phyloP scores from a whole-genome alignment of 148 eudicot genomes.

The Chenopodium formosanum region DNA sequence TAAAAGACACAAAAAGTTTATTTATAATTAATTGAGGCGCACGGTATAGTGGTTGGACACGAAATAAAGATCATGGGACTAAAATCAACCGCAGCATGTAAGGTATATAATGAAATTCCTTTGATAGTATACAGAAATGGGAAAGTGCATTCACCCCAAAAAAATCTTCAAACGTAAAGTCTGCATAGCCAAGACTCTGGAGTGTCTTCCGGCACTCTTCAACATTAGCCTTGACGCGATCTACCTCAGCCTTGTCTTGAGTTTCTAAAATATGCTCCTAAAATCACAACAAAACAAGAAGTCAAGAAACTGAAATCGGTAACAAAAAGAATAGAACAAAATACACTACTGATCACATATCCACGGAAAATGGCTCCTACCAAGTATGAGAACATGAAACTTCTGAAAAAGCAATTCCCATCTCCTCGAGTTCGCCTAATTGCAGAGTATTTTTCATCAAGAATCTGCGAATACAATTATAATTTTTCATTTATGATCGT shows the following conservation, averaged over 20 bases:
- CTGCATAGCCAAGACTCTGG: conserved; percentile 80
- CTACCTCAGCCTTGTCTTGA: conserved; percentile 76
- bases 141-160: conserved; percentile 52
- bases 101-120: not conserved
- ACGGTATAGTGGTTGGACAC: no score
- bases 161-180: conserved; percentile 95
- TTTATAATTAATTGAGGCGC: no score
- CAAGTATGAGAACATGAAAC: conserved; percentile 94
- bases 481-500: no score
- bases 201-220: conserved; percentile 83
- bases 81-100: not conserved
- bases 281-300: not conserved
- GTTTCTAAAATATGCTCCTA: conserved; percentile 82
- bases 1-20: no score
- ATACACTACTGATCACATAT: not conserved
- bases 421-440: conserved; percentile 92
- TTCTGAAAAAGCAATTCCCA: conserved; percentile 95
- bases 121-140: not conserved
- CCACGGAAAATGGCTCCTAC: conserved; percentile 34
- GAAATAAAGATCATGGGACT: not conserved
- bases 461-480: conserved; percentile 42
- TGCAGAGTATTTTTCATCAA: conserved; percentile 60
- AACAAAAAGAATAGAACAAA: not conserved
- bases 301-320: not conserved
- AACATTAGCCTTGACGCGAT: conserved; percentile 59